Conservation (phyloP, 352 stramenopile genomes). For the Pythium aphanidermatum region DNA sequence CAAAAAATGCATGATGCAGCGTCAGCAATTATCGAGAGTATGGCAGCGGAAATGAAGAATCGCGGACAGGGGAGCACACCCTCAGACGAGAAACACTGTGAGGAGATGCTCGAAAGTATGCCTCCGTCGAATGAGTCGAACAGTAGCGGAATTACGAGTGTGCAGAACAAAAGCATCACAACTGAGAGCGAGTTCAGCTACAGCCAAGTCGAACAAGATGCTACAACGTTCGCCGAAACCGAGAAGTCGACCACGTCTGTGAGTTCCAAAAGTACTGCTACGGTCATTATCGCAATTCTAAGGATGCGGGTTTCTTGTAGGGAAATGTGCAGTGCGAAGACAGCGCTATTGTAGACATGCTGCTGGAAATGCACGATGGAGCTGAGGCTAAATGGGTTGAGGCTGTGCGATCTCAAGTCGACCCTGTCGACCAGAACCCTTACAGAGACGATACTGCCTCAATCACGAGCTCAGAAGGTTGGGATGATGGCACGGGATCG, state of each 20-base stretch:
- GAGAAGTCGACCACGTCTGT: neutral
- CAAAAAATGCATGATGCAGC: conserved; percentile 72
- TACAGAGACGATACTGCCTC: conserved; percentile 8
- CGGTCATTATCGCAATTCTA: too few relatives aligned
- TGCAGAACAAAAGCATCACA: conserved; percentile 14
- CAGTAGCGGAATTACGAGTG: conserved; percentile 1
- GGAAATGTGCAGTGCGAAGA: too few relatives aligned
- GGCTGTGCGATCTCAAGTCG: too few relatives aligned
- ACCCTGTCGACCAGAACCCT: too few relatives aligned
- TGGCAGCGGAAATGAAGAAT: conserved; percentile 22
- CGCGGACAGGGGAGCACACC: neutral
- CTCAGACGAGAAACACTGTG: too few relatives aligned
- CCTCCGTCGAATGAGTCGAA: neutral
- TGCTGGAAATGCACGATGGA: too few relatives aligned
- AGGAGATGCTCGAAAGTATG: too few relatives aligned
- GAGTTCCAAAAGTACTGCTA: too few relatives aligned
- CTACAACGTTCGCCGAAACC: neutral
- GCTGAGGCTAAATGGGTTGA: too few relatives aligned
- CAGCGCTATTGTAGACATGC: too few relatives aligned
- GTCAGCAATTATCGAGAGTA: conserved; percentile 39
- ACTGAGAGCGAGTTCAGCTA: conserved; percentile 24
- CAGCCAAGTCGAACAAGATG: conserved; percentile 18
- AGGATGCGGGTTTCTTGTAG: too few relatives aligned
- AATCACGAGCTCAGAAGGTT: neutral
- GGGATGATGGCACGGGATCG: conserved; percentile 17